A percentile compares a stretch with the other conserved stretches of the same genome.
phyloP scores from a whole-genome alignment of 2,329 filamentous ascomycete genomes.

The Colletotrichum abscissum region DNA sequence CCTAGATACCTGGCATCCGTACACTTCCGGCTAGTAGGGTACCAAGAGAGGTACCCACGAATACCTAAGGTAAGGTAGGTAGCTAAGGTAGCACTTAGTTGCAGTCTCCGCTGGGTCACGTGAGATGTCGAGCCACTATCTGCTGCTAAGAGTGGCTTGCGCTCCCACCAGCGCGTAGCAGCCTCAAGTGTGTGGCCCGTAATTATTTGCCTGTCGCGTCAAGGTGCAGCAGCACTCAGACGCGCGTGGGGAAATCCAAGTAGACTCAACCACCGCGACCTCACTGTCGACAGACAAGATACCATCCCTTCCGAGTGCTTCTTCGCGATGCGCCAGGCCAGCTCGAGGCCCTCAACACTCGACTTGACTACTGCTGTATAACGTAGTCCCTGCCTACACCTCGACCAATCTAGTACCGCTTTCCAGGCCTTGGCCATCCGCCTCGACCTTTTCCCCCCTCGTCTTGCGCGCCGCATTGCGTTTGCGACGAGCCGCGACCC shows the following conservation, averaged over 20 bases:
- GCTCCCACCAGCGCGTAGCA: not conserved
- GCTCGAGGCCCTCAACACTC: not conserved
- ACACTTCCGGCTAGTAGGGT: not conserved
- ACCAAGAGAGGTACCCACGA: too few species aligned
- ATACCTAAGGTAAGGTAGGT: too few species aligned
- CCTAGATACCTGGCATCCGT: not conserved
- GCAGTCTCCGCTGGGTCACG: not conserved
- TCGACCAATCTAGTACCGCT: not conserved
- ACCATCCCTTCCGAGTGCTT: conserved; percentile 17
- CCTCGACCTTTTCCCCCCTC: not conserved
- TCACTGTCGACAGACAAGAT: conserved; percentile 17
- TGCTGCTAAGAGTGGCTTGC: not conserved
- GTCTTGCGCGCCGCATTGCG: conserved; percentile 9
- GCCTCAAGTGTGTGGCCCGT: conserved; percentile 9
- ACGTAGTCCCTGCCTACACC: not conserved
- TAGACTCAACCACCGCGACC: not conserved
- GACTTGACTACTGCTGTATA: not conserved
- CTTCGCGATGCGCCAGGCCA: conserved; percentile 25
- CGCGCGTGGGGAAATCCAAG: conserved; percentile 26
- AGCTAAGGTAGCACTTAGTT: not conserved
- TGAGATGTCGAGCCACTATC: not conserved
- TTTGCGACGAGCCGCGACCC: conserved; percentile 12
- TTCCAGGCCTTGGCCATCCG: not conserved
- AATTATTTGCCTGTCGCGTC: conserved; percentile 24
- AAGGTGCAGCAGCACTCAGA: conserved; percentile 19